Conservation (phyloP, 2,329 filamentous ascomycete species). For the Dactylonectria estremocensis region DNA sequence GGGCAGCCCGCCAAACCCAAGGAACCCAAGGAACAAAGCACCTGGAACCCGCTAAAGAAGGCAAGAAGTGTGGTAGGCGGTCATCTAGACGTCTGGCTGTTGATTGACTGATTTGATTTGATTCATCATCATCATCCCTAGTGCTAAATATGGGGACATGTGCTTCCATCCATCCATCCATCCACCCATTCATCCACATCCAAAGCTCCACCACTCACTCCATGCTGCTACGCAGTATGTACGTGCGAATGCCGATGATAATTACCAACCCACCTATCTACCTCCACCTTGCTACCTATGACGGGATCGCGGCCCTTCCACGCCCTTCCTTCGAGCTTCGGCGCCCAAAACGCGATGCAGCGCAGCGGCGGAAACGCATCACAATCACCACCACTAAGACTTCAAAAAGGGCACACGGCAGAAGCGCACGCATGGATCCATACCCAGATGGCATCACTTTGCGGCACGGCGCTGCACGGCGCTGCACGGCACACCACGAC, state of each 20-base stretch:
- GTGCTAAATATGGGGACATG: conserved; percentile 11
- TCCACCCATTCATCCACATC: conserved; percentile 5
- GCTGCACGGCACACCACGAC: not conserved
- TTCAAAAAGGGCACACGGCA: conserved; percentile 6
- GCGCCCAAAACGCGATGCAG: not conserved
- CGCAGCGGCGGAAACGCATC: conserved; percentile 3
- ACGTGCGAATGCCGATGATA: not conserved
- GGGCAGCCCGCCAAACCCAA: conserved; percentile 17
- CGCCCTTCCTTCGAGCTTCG: conserved; percentile 21
- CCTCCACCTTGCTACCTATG: conserved; percentile 9
- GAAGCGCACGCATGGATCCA: not conserved
- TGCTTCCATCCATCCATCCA: conserved; percentile 7
- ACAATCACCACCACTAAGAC: not conserved
- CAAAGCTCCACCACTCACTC: conserved; percentile 21
- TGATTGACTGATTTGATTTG: not conserved
- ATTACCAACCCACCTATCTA: conserved; percentile 1
- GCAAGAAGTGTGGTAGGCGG: not conserved
- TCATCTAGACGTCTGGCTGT: not conserved
- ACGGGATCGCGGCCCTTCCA: conserved; percentile 23
- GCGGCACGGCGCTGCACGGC: conserved; percentile 4
- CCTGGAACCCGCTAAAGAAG: conserved; percentile 17
- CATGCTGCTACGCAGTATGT: not conserved
- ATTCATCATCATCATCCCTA: conserved; percentile 33
- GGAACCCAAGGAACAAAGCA: conserved; percentile 13
- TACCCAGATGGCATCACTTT: conserved; percentile 1